Evolutionary conservation across 495 filamentous ascomycete genomes (phyloP), one percentile per base, ranked within the genome.

Genomic region (Tuber brumale): DNA sequence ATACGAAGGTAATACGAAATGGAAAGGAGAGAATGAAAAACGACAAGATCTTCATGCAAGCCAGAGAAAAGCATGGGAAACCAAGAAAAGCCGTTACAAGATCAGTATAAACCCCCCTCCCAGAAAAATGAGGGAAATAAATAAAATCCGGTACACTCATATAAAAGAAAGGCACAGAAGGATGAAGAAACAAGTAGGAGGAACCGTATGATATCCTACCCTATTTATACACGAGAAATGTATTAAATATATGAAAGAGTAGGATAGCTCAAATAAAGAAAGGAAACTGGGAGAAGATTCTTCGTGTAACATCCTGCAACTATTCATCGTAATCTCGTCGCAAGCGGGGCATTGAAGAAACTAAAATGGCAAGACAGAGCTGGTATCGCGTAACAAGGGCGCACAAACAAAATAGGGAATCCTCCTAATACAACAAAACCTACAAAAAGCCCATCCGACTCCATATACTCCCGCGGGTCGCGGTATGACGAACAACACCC

Each of bases 191-290:
- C 79, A 75, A 76, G 27, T 19, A 35, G 57, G 57, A 39, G 27
- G 57, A 66, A 66, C 57, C 57, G 14, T 35, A 66, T 66, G 57
- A 66, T 66, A 74, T 79, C 42, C 66, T 78, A 75, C 45, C 79
- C 74, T 75, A 81, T 69, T 80, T 78, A 73, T 81, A 80, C 76
- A 76, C 71, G 72, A 81, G 72, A 81, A 61, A 75, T 74, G 70
- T 27, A 46, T 81, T 51, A 72, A 66, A 79, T 79, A 77, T 61
- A 77, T 80, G 75, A 31, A 69, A 76, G 74, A 78, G 79, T 75
- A 80, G 80, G 76, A 81, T 74, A 77, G 77, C 74, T 70, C 35
- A 71, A 72, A 76, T 31, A 57, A 74, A 73, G 71, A 74, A 45
- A 4, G 57, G 27, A 6, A 31, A 31, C 57, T 66, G 14, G 27